Conservation (phyloP, 129 eudicot genomes). For the Saussurea involucrata region DNA sequence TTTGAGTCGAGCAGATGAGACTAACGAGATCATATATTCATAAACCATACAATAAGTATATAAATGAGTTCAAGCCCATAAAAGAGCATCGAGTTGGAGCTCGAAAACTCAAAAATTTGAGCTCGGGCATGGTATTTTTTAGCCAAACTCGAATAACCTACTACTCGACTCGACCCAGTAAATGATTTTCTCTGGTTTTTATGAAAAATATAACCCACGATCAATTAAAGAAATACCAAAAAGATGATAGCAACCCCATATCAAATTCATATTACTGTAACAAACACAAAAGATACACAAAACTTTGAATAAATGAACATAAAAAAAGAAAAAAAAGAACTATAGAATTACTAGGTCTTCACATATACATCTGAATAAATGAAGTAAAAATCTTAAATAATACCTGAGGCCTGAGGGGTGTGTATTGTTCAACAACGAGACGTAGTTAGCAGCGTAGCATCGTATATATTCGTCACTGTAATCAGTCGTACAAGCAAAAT, state of each 20-base stretch:
- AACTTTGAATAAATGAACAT: background rate
- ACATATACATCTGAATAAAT: conserved; percentile 25
- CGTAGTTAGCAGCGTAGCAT: conserved; percentile 15
- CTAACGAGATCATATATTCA: no score
- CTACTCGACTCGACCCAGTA: no score
- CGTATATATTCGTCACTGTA: conserved; percentile 5
- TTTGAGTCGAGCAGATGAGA: no score
- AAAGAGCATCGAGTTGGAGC: no score
- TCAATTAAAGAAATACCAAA: background rate
- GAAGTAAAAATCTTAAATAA: conserved; percentile 17
- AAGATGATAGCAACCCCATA: background rate
- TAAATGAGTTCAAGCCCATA: no score
- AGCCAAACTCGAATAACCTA: no score
- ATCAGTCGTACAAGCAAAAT: background rate
- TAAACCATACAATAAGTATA: no score
- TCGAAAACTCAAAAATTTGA: no score
- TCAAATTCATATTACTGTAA: conserved; percentile 8
- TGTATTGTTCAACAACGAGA: background rate
- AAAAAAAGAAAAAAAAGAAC: background rate
- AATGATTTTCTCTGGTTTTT: no score
- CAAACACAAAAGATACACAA: background rate
- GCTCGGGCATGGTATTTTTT: no score
- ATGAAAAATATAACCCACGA: no score
- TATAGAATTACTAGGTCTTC: conserved; percentile 13
- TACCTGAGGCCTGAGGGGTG: background rate